Base-by-base conservation (phyloP, 2,329 filamentous ascomycete genomes). In the Rachicladosporium sp. region DNA sequence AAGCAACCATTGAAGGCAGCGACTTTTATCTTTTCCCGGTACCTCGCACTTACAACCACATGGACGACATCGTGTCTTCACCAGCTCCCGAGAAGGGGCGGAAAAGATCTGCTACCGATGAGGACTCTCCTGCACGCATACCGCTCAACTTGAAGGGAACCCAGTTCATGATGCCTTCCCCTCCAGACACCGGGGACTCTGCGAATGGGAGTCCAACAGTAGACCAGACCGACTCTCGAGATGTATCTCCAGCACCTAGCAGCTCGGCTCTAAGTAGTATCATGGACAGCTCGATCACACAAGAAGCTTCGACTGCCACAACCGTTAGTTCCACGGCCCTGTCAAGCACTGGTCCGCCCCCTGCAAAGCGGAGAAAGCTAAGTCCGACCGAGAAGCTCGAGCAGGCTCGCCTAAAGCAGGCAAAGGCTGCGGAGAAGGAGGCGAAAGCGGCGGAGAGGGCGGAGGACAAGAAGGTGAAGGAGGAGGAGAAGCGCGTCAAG, bases 281-380 rank as follows among this genome's bases (percentile, higher is more conserved):
- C 4, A 49, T 52, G n/a, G 38, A 47, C 36, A 33, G 42, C 10
- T 46, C 43, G 35, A 40, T 45, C 45, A 35, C 36, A 36, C 43
- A 29, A 19, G 37, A 44, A 10, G 40, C 32, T 10, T 39, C 37
- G 29, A 46, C 33, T 6, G 38, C 38, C 31, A 38, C 43, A 4
- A 37, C 38, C 10, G 35, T 41, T 33, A 37, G 29, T 6, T 8
- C 27, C 2, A 31, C 21, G 4, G 29, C 33, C 23, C 10, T 40
- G 30, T 12, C 38, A 38, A 10, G 33, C 37, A n/a, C 44, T 7
- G 46, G 46, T 6, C 44, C 44, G 11, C 52, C 52, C 30, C 57
- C 66, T 19, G 53, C 58, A 10, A 70, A 70, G 50, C 50, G 60
- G 58, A 63, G 41, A 56, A 59, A 38, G 54, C 51, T 21, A 52